phyloP scores from a whole-genome alignment of 805 yeast genomes.

The Wickerhamiella azymoides region DNA sequence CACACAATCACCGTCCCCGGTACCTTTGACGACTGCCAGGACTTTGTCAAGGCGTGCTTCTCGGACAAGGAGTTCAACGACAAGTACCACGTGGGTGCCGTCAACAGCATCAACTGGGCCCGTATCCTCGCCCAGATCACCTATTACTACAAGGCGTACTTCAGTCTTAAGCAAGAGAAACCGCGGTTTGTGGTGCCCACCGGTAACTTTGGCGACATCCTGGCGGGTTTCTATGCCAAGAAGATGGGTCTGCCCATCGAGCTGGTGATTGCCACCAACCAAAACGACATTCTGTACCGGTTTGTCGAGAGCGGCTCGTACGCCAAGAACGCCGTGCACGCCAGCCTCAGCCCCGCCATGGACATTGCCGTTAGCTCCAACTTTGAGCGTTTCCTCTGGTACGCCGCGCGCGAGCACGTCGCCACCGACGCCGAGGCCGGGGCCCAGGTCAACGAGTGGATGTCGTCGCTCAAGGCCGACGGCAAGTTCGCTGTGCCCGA shows the following conservation, averaged over 20 bases:
- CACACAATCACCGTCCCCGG: conserved; percentile 93
- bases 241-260: conserved; percentile 91
- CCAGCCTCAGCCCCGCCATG: conserved; percentile 96
- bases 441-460: conserved; percentile 54
- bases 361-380: conserved; percentile 91
- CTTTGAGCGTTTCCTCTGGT: conserved; percentile 95
- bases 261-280: conserved; percentile 87
- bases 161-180: conserved; percentile 36
- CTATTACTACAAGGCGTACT: conserved; percentile 86
- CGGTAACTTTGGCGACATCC: conserved; percentile 96
- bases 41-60: conserved; percentile 82
- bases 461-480: conserved; percentile 55
- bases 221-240: conserved; percentile 91
- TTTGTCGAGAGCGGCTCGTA: conserved; percentile 78
- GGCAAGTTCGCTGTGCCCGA: conserved; percentile 66
- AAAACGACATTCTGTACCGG: conserved; percentile 87
- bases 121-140: conserved; percentile 96
- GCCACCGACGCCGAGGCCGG: conserved; percentile 57
- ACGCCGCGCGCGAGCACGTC: conserved; percentile 57
- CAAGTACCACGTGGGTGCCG: conserved; percentile 91
- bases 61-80: conserved; percentile 80
- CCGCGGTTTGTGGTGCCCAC: conserved; percentile 89
- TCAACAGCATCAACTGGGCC: conserved; percentile 98
- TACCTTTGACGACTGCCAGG: conserved; percentile 97
- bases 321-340: conserved; percentile 66